Evolutionary conservation across 192 early-diverging fungal species (phyloP).

Genomic region (Entophlyctis luteolus): DNA sequence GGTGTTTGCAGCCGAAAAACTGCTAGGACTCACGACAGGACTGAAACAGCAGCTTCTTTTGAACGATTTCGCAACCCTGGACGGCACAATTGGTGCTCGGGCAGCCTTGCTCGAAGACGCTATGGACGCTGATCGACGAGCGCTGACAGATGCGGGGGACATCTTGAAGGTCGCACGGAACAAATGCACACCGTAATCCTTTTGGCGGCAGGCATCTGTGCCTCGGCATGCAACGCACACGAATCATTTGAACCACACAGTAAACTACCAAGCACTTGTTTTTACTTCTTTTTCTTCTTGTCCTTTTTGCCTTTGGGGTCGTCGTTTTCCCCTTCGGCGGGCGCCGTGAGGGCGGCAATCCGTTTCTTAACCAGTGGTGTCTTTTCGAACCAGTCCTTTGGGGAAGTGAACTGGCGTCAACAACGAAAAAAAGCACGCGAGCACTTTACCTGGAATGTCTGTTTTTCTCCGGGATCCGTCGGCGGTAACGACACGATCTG

Average conservation of each 20-base stretch:
- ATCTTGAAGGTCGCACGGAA: neutral
- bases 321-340: constrained; percentile 37
- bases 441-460: constrained; percentile 42
- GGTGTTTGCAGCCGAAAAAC: constrained; percentile 33
- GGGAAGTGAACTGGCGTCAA: neutral
- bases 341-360: constrained; percentile 35
- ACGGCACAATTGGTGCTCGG: constrained; percentile 19
- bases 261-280: neutral
- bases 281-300: constrained; percentile 30
- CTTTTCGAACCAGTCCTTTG: constrained; percentile 53
- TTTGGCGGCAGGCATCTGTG: too few relatives aligned
- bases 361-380: constrained; percentile 47
- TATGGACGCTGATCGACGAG: neutral
- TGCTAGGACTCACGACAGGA: constrained; percentile 39
- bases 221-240: too few relatives aligned
- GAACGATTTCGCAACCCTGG: constrained; percentile 39
- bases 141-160: neutral
- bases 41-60: constrained; percentile 43
- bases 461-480: constrained; percentile 43
- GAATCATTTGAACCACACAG: neutral
- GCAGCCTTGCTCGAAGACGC: neutral
- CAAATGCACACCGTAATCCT: too few relatives aligned
- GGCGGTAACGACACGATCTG: constrained; percentile 45
- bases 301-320: constrained; percentile 36
- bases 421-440: neutral